Evolutionary conservation across 1,284 basidiomycete species (phyloP), one percentile per base, ranked within the genome.

Genomic region (Rhodotorula sp.): DNA sequence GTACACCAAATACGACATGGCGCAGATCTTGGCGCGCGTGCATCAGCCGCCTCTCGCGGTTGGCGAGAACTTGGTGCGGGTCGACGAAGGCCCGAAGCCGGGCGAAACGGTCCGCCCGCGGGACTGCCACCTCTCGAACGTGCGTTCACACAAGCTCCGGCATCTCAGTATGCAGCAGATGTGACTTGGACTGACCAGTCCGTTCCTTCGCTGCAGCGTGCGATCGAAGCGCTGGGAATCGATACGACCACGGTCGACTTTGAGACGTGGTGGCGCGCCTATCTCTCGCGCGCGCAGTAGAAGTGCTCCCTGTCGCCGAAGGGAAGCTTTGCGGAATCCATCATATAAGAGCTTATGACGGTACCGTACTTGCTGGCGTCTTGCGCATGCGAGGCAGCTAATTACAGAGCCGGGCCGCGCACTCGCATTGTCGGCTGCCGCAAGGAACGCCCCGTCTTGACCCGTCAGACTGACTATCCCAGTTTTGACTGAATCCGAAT

Each of bases 1-100:
- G 12, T 88, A 89, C 80, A 93, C 91, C 5, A 93, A 93, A 82
- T 92, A 91, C 80, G 89, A 89, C 77, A 93, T 93, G 71, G 91
- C 90, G 80, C 83, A 90, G 43, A 83, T 90, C 58, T 91, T 92
- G 76, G 86, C 89, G 15, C 85, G 85, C 72, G 85, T 91, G 57
- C 67, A 72, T 46, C 15, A 47, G 3, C 85, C 91, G 26, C 83
- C 85, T 12, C 80, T 91, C 12, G 84, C 88, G 12, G 49, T 73
- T 20, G 78, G 71, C 15, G 88, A 90, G 78, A 57, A 58, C 26
- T 88, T 93, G 75, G 82, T 87, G 34, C 86, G 90, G 0, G 88
- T 91, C 60, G 84, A 86, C 0, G 85, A 88, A 16, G 84, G 86
- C 6, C 90, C 91, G 0, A 85, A 83, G 60, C 69, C 73, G 16